Evolutionary conservation across 139 green algal genomes (phyloP).

Genomic region (Raphidocelis subcapitata): DNA sequence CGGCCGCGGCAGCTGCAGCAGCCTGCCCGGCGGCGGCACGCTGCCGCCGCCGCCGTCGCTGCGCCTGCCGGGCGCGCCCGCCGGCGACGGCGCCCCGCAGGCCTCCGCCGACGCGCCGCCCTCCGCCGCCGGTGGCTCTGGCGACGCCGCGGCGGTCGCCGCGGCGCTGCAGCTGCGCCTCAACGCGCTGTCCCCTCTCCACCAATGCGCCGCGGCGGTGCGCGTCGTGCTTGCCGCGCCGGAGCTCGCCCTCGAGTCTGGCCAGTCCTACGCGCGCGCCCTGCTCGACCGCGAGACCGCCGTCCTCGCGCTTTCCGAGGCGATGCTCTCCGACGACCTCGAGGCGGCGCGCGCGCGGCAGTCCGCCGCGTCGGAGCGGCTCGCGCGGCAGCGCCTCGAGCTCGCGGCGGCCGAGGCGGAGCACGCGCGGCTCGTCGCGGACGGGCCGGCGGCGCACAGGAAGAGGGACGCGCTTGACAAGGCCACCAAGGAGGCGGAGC

Average conservation of each 20-base stretch:
- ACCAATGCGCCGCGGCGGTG: conserved; percentile 51
- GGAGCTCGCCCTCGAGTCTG: conserved; percentile 41
- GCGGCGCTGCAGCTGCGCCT: background rate
- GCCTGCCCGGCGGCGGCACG: background rate
- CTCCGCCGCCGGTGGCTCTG: background rate
- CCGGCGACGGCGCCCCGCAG: background rate
- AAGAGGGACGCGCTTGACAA: conserved; percentile 77
- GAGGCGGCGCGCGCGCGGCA: conserved; percentile 37
- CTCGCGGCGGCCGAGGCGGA: conserved; percentile 56
- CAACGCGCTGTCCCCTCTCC: conserved; percentile 29
- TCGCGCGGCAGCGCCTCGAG: conserved; percentile 42
- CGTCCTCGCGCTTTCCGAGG: conserved; percentile 61
- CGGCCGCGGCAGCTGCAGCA: background rate
- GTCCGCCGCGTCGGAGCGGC: conserved; percentile 44
- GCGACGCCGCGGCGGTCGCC: background rate
- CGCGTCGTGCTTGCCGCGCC: conserved; percentile 46
- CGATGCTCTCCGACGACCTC: conserved; percentile 65
- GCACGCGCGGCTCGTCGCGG: conserved; percentile 43
- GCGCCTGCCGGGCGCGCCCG: background rate
- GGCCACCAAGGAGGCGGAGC: conserved; percentile 82
- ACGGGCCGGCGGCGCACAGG: conserved; percentile 68
- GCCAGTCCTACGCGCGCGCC: conserved; percentile 57
- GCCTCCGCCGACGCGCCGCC: background rate
- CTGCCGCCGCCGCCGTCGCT: background rate
- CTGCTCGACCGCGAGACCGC: conserved; percentile 72